Conservation (phyloP, 805 yeast species). For the Saccharomycopsis sp. region DNA sequence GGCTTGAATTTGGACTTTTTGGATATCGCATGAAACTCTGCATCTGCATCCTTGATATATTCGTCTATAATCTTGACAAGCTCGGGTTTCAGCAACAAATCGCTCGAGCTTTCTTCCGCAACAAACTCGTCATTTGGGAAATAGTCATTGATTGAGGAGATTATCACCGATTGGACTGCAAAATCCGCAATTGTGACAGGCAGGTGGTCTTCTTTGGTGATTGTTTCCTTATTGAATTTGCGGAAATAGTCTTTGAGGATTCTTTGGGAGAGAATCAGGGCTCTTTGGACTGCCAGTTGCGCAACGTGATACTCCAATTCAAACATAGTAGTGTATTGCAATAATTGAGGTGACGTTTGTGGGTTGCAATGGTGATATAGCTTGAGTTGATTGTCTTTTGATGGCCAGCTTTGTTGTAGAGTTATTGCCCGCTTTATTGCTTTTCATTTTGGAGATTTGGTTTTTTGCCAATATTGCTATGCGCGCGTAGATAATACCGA, state of each 20-base stretch:
- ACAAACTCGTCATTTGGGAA: slow-evolving; percentile 85
- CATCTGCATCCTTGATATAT: slow-evolving; percentile 50
- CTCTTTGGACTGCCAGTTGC: slow-evolving; percentile 83
- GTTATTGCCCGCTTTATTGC: too few species aligned
- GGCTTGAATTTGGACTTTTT: slow-evolving; percentile 21
- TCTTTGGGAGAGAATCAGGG: slow-evolving; percentile 67
- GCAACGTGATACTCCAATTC: slow-evolving; percentile 72
- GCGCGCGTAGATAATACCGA: too few species aligned
- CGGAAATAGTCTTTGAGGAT: slow-evolving; percentile 47
- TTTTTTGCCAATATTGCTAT: too few species aligned
- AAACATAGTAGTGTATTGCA: slow-evolving; percentile 43
- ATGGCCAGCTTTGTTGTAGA: too few species aligned
- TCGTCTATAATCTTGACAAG: slow-evolving; percentile 51
- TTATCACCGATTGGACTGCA: slow-evolving; percentile 91
- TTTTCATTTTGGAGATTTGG: too few species aligned
- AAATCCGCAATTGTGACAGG: slow-evolving; percentile 97
- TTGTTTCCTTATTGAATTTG: slow-evolving; percentile 42
- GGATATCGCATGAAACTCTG: slow-evolving; percentile 27
- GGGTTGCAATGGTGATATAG: too few species aligned
- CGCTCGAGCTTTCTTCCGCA: slow-evolving; percentile 87
- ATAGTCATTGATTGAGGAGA: slow-evolving; percentile 67
- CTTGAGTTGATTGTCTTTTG: not conserved
- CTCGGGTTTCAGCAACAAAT: slow-evolving; percentile 45
- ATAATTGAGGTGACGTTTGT: too few species aligned
- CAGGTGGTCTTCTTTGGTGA: slow-evolving; percentile 79